These are phyloP conservation scores for Wallacemonas rigidus DNA, from an alignment of 208 protist genomes.

Conservation along the genomic window DNA sequence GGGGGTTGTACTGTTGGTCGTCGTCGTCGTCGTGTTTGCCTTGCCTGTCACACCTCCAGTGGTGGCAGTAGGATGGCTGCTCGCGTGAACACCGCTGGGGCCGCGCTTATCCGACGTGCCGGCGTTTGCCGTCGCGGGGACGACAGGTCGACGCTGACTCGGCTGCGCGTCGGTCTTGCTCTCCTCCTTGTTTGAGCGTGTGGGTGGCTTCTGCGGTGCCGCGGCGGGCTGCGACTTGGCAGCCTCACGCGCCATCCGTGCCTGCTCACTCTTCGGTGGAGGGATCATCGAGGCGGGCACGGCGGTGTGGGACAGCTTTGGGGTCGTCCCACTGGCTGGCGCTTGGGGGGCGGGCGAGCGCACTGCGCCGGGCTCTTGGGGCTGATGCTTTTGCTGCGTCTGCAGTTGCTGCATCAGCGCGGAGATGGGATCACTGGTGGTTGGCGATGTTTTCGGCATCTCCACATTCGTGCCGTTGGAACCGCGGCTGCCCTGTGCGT, in stretches of 20 bases:
- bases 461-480: not conserved
- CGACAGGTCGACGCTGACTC: not conserved
- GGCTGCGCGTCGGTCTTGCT: not conserved
- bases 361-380: not conserved
- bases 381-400: not conserved
- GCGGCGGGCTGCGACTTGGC: constrained; percentile 1
- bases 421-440: constrained; percentile 2
- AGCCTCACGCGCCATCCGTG: constrained; percentile 19
- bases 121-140: not conserved
- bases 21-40: not conserved
- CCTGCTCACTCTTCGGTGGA: constrained; percentile 13
- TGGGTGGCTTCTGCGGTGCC: not conserved
- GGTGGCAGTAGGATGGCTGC: not conserved
- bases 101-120: not conserved
- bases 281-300: constrained; percentile 20
- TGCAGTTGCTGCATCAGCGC: constrained; percentile 16
- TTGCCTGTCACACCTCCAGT: not conserved
- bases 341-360: not conserved
- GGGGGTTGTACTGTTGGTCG: not conserved
- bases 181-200: not conserved
- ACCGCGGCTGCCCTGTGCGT: constrained; percentile 16
- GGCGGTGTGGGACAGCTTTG: constrained; percentile 8
- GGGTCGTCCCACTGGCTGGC: constrained; percentile 1
- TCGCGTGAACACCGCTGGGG: not conserved
- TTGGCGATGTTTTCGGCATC: not conserved